Evolutionary conservation across 208 protist species (phyloP).

Genomic region (Tritrichomonas musculus): DNA sequence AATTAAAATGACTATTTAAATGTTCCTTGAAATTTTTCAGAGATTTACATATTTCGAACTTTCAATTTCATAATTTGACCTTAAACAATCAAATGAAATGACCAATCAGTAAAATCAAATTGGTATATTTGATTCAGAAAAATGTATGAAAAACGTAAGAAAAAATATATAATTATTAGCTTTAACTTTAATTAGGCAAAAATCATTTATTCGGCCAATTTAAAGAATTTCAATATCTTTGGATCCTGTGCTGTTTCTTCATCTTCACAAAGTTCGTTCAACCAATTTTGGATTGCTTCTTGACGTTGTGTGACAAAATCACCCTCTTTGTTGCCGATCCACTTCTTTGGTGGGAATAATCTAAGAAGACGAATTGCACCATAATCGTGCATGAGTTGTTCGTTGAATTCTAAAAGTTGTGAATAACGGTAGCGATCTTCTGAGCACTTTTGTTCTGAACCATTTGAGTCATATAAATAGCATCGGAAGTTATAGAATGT

Average conservation of each 20-base stretch:
- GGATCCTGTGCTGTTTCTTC: not conserved
- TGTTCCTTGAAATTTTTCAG: no score
- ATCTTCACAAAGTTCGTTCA: not conserved
- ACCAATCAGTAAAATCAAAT: no score
- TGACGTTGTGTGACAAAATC: not conserved
- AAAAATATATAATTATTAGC: no score
- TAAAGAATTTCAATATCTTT: not conserved
- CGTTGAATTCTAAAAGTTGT: slow-evolving; percentile 23
- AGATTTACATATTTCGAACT: no score
- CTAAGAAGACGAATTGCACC: not conserved
- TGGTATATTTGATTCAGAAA: no score
- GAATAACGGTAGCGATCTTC: not conserved
- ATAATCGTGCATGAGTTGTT: not conserved
- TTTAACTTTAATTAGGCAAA: no score
- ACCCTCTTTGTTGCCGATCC: not conserved
- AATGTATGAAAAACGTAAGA: no score
- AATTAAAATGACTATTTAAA: no score
- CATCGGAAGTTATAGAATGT: not conserved
- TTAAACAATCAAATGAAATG: no score
- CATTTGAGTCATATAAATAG: not conserved
- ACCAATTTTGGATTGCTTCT: slow-evolving; percentile 10
- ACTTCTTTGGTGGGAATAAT: slow-evolving; percentile 28
- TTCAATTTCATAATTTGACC: no score
- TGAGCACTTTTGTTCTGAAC: not conserved
- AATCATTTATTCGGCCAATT: not conserved